Conservation (phyloP, 768 basidiomycete genomes). For the Lactarius pseudohatsudake region DNA sequence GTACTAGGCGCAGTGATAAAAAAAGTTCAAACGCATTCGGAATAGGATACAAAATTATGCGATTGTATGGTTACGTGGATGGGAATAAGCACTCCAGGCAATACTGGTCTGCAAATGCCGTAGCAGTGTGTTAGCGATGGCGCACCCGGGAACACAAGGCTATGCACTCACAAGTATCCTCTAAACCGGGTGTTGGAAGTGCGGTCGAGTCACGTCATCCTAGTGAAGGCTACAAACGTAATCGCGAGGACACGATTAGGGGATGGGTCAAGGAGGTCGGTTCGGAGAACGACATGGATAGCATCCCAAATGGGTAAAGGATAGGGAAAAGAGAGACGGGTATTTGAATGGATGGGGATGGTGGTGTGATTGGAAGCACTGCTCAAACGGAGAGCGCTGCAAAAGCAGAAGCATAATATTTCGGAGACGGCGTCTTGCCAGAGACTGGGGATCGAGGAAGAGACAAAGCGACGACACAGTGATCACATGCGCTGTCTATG, state of each 20-base stretch:
- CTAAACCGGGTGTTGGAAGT: background rate
- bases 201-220: conserved; percentile 9
- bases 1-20: background rate
- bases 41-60: background rate
- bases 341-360: background rate
- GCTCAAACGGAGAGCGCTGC: background rate
- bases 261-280: background rate
- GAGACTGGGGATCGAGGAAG: background rate
- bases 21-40: background rate
- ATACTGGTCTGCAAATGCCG: background rate
- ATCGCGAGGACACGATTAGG: background rate
- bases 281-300: background rate
- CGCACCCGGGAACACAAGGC: background rate
- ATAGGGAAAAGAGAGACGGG: background rate
- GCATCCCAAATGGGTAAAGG: background rate
- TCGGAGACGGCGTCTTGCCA: background rate
- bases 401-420: background rate
- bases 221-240: background rate
- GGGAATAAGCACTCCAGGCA: background rate
- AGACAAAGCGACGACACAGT: background rate
- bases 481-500: background rate
- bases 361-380: background rate
- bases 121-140: conserved; percentile 3
- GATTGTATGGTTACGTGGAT: background rate
- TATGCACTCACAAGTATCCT: conserved; percentile 7